phyloP scores from a whole-genome alignment of 2,329 filamentous ascomycete genomes.

The Aspergillus tamarii region DNA sequence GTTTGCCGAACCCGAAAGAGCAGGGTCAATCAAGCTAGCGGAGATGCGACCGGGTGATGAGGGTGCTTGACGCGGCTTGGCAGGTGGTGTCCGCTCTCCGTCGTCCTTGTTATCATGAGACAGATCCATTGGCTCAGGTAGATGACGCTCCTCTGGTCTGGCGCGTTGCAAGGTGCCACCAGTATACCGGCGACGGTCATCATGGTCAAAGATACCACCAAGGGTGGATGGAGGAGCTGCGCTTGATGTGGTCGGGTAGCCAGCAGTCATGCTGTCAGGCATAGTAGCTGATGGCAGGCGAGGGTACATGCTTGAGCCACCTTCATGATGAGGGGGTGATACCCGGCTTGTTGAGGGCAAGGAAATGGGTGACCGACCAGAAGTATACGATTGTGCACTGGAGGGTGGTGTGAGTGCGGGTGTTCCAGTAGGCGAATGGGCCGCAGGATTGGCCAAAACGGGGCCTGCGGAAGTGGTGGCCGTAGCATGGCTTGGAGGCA shows the following conservation, averaged over 20 bases:
- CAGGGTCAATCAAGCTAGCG: constrained; percentile 47
- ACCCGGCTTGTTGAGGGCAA: constrained; percentile 55
- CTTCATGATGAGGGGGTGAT: constrained; percentile 51
- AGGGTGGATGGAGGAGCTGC: constrained; percentile 65
- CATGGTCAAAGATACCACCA: constrained; percentile 61
- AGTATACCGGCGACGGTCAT: constrained; percentile 64
- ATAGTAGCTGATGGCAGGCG: constrained; percentile 63
- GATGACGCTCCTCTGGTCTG: constrained; percentile 44
- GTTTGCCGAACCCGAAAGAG: constrained; percentile 36
- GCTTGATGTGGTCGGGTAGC: constrained; percentile 54
- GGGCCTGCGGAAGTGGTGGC: constrained; percentile 41
- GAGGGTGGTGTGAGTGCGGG: constrained; percentile 66
- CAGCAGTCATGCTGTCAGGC: constrained; percentile 57
- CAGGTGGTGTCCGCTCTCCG: constrained; percentile 37
- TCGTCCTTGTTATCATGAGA: constrained; percentile 36
- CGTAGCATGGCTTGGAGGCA: constrained; percentile 46
- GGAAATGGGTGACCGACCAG: constrained; percentile 63
- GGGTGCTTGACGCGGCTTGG: constrained; percentile 28
- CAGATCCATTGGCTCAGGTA: constrained; percentile 40
- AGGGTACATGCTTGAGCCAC: constrained; percentile 62
- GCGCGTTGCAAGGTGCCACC: constrained; percentile 63
- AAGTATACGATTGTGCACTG: constrained; percentile 65
- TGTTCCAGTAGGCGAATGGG: constrained; percentile 56
- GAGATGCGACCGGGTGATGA: constrained; percentile 33
- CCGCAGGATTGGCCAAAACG: constrained; percentile 44